Evolutionary conservation across 164 flowering plant genomes (phyloP).

Genomic region (Kingdonia uniflora): DNA sequence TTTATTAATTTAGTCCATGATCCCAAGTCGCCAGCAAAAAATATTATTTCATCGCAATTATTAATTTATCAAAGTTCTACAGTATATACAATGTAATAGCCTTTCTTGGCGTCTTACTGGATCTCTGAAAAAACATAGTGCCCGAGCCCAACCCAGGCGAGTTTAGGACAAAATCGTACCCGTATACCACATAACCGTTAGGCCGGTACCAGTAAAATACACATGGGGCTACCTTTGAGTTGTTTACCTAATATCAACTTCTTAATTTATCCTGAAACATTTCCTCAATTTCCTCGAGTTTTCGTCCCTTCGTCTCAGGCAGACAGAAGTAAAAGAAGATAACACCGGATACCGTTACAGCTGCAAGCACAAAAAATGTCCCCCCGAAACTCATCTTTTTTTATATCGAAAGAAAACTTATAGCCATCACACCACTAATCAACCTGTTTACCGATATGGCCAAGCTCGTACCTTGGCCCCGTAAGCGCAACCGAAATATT

Average conservation of each 20-base stretch:
- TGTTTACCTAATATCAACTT: neutral
- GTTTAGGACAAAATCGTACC: too few species aligned
- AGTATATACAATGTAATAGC: too few species aligned
- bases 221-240: neutral
- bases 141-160: too few species aligned
- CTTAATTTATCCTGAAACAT: constrained; percentile 23
- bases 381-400: constrained; percentile 47
- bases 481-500: constrained; percentile 49
- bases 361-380: constrained; percentile 40
- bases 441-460: constrained; percentile 64
- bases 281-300: constrained; percentile 50
- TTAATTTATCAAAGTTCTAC: too few species aligned
- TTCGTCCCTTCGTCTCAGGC: constrained; percentile 70
- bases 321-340: constrained; percentile 39
- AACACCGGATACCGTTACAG: constrained; percentile 29
- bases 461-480: constrained; percentile 59
- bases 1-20: too few species aligned
- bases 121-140: too few species aligned
- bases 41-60: too few species aligned
- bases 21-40: too few species aligned
- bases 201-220: too few species aligned
- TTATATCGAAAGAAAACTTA: constrained; percentile 46
- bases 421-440: constrained; percentile 60
- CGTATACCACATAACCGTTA: too few species aligned
- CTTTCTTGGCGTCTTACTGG: too few species aligned